Percentiles rank a stretch among this genome's conserved stretches.
phyloP scores from a whole-genome alignment of 805 yeast genomes.

The Hanseniaspora lachancei region DNA sequence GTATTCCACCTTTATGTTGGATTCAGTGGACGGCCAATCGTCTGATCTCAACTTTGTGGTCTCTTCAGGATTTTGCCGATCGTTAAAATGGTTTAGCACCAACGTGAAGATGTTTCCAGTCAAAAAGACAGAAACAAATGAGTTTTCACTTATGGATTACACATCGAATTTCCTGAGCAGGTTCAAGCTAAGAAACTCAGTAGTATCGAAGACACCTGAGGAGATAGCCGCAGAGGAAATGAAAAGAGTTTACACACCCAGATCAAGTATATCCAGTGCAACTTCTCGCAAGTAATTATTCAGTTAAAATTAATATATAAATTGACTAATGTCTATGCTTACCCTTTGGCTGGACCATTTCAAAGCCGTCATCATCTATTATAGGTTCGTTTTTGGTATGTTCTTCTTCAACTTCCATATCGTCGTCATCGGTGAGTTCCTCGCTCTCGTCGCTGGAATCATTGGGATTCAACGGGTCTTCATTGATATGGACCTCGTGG shows the following conservation, averaged over 20 bases:
- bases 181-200: slow-evolving; percentile 22
- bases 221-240: slow-evolving; percentile 17
- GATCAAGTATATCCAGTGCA: slow-evolving; percentile 12
- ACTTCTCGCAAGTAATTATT: slow-evolving; percentile 1
- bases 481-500: slow-evolving; percentile 44
- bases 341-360: slow-evolving; percentile 67
- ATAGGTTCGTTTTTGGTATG: slow-evolving; percentile 39
- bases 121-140: slow-evolving; percentile 29
- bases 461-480: slow-evolving; percentile 38
- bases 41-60: slow-evolving; percentile 8
- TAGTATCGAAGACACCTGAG: slow-evolving; percentile 15
- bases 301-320: slow-evolving; percentile 5
- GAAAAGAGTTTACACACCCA: slow-evolving; percentile 14
- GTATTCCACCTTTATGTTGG: slow-evolving; percentile 7
- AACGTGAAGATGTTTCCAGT: slow-evolving; percentile 39
- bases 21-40: slow-evolving; percentile 9
- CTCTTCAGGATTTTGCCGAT: slow-evolving; percentile 22
- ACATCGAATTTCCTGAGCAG: slow-evolving; percentile 29
- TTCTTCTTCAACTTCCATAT: slow-evolving; percentile 26
- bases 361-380: slow-evolving; percentile 91
- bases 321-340: slow-evolving; percentile 30
- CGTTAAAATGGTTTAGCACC: slow-evolving; percentile 44
- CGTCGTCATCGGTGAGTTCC: slow-evolving; percentile 31
- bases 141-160: slow-evolving; percentile 32
- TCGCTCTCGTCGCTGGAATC: slow-evolving; percentile 35